Conservation (phyloP, 2,329 filamentous ascomycete genomes). For the Simplicillium sp. region DNA sequence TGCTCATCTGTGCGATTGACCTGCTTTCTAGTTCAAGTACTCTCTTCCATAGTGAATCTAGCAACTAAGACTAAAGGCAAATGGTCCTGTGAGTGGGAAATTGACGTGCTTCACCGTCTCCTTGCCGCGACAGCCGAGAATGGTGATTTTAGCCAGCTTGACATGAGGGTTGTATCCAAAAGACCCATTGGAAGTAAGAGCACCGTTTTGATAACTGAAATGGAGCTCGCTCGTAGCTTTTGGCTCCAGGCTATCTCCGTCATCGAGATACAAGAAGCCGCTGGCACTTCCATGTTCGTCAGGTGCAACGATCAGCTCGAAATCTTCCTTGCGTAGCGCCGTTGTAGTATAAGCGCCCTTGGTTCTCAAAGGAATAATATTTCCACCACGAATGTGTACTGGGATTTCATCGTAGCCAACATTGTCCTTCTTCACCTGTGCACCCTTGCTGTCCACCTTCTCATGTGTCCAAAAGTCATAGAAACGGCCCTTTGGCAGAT, state of each 20-base stretch:
- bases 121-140: too few relatives aligned
- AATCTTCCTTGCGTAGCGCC: conserved; percentile 51
- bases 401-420: conserved; percentile 42
- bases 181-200: background rate
- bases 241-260: conserved; percentile 1
- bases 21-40: too few relatives aligned
- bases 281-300: background rate
- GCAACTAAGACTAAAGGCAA: too few relatives aligned
- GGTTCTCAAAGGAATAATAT: conserved; percentile 49
- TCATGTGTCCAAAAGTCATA: conserved; percentile 35
- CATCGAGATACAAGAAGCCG: background rate
- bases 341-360: conserved; percentile 51
- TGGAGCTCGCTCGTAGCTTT: background rate
- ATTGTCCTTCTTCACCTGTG: conserved; percentile 17
- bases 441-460: conserved; percentile 3
- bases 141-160: background rate
- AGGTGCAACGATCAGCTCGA: conserved; percentile 37
- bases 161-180: conserved; percentile 1
- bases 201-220: background rate
- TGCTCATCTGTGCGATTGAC: conserved; percentile 11
- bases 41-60: too few relatives aligned
- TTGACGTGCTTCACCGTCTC: too few relatives aligned
- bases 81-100: too few relatives aligned
- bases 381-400: conserved; percentile 53
- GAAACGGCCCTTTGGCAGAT: conserved; percentile 35